phyloP scores from a whole-genome alignment of 2,329 filamentous ascomycete genomes.

The Emmonsiellopsis sp. region DNA sequence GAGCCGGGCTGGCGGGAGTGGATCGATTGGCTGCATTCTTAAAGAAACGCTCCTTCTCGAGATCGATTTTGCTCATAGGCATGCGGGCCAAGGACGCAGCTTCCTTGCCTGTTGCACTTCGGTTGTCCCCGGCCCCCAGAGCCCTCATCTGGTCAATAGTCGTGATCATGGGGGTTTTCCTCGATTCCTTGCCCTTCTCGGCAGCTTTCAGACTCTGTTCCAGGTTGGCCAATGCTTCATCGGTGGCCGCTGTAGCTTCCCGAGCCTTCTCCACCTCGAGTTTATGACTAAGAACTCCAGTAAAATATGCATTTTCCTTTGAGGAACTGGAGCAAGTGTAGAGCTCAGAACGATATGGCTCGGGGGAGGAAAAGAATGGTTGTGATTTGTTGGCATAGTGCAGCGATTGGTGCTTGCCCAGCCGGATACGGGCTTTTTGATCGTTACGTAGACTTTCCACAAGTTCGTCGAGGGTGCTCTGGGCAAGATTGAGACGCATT shows the following conservation, averaged over 20 bases:
- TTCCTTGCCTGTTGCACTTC: conserved; percentile 22
- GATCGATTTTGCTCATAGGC: conserved; percentile 29
- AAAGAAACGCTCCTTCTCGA: conserved; percentile 35
- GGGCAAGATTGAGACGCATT: conserved; percentile 38
- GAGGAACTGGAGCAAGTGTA: conserved; percentile 38
- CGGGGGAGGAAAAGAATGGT: conserved; percentile 44
- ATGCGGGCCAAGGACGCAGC: conserved; percentile 21
- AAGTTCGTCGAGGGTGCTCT: conserved; percentile 37
- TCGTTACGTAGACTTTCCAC: conserved; percentile 34
- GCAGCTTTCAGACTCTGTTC: conserved; percentile 52
- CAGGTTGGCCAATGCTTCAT: conserved; percentile 51
- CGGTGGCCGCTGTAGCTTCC: conserved; percentile 46
- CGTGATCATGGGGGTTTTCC: conserved; percentile 39
- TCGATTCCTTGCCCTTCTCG: conserved; percentile 52
- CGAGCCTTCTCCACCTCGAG: conserved; percentile 47
- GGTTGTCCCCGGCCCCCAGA: conserved; percentile 27
- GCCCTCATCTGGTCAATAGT: conserved; percentile 28
- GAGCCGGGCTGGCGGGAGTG: conserved; percentile 32
- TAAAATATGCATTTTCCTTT: conserved; percentile 45
- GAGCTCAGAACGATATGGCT: conserved; percentile 49
- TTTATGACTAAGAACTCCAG: conserved; percentile 49
- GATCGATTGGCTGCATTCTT: conserved; percentile 30
- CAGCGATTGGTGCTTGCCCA: conserved; percentile 45
- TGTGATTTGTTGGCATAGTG: conserved; percentile 50
- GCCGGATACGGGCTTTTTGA: conserved; percentile 36